Base-by-base conservation (phyloP, 192 early-diverging fungal species). In the Geranomyces variabilis region DNA sequence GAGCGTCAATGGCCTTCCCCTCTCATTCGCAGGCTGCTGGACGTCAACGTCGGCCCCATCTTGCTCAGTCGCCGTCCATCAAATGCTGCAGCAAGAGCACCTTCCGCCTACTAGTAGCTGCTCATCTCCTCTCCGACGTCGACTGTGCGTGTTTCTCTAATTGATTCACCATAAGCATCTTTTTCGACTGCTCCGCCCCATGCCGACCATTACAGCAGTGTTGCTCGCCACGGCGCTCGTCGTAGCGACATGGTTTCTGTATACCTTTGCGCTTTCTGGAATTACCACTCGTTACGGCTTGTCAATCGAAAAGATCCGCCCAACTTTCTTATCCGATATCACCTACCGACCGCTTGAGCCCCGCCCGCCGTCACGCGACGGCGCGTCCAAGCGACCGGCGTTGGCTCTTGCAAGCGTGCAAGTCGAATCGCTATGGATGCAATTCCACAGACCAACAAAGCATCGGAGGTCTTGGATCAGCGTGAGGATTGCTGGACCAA, bases 401-500 rank as follows among this genome's bases (percentile, higher is more conserved):
- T 28, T 60, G 21, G 31, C 17, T 60, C 58, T 60, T 34, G 58
- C 24, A 33, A 33, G 58, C 58, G 15, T 60, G 2, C 58, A 34
- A 8, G 29, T 70, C 22, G 69, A 61, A 8, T 33, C 55, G 21
- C 9, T 72, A 28, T 72, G 70, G 70, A 19, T 72, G 3, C 26
- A 64, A 15, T 64, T 72, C 21, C 70, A 72, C 33, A 26, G 62
- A 36, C 70, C 70, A 15, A 55, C 46, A 13, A 15, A 24, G 8
- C 13, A 64, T 26, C 31, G 9, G 49, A 21, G 21, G 13, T 63
- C 60, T 0, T 64, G 70, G 62, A 55, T 72, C n/a, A 72, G 47
- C 30, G 26, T 72, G 5, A 60, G 70, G 8, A 34, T 72, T 12
- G 21, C 47, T 3, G 44, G 33, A 10, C 70, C 70, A 8, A 48